Percentiles rank a stretch among this genome's conserved stretches.
These are phyloP conservation scores for Fusarium papillatum DNA, from an alignment of 2,329 filamentous ascomycete genomes.

Conservation along the genomic window DNA sequence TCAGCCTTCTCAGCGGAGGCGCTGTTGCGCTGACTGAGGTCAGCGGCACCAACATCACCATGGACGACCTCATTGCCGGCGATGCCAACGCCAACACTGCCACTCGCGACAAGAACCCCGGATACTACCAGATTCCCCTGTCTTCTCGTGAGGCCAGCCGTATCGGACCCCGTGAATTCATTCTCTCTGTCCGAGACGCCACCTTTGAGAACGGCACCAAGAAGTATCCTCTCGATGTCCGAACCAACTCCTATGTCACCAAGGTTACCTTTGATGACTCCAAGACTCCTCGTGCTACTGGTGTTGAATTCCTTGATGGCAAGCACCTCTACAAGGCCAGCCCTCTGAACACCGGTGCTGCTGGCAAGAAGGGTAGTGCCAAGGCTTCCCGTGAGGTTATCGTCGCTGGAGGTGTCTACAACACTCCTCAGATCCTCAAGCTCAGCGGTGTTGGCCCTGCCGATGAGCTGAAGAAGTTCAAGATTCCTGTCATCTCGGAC, in stretches of 20 bases:
- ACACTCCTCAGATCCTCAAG: conserved; percentile 65
- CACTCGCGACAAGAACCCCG: conserved; percentile 37
- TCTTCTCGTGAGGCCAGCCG: conserved; percentile 64
- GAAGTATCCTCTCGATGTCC: conserved; percentile 37
- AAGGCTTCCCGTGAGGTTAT: conserved; percentile 60
- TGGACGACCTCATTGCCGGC: conserved; percentile 31
- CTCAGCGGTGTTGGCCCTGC: conserved; percentile 63
- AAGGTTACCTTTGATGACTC: conserved; percentile 52
- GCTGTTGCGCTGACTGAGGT: conserved; percentile 21
- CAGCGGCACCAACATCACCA: conserved; percentile 24
- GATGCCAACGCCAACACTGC: conserved; percentile 37
- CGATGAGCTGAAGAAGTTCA: conserved; percentile 55
- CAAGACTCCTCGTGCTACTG: conserved; percentile 45
- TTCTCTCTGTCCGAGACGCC: conserved; percentile 52
- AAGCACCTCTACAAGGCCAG: conserved; percentile 39
- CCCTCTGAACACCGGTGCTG: conserved; percentile 20
- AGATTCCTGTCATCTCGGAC: conserved; percentile 60
- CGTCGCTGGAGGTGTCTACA: conserved; percentile 62
- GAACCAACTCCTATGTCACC: conserved; percentile 48
- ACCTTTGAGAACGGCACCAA: conserved; percentile 32
- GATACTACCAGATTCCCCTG: conserved; percentile 70
- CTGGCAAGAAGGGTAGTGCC: conserved; percentile 32
- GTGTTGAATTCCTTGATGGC: conserved; percentile 49
- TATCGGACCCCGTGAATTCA: conserved; percentile 67
- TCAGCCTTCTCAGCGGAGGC: conserved; percentile 28